Conservation (phyloP, 2,329 filamentous ascomycete genomes). For the Aspergillus arachidicola region DNA sequence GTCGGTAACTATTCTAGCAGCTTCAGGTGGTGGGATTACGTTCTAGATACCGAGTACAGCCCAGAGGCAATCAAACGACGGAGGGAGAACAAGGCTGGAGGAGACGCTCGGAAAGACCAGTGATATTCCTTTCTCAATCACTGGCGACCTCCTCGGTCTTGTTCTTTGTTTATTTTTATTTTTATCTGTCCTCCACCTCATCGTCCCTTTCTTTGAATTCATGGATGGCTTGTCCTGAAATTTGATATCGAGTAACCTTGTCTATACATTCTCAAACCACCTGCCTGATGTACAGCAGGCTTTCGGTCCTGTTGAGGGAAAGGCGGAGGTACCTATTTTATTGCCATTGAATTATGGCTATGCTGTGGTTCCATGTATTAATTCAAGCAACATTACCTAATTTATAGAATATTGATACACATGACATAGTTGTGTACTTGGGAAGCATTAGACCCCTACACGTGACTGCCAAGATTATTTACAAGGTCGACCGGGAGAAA, state of each 20-base stretch:
- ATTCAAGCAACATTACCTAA: background rate
- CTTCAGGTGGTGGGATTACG: constrained; percentile 99
- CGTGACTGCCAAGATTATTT: too few relatives aligned
- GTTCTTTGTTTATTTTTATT: background rate
- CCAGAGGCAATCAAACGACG: constrained; percentile 83
- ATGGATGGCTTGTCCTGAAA: background rate
- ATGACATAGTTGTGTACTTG: too few relatives aligned
- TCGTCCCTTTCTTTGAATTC: background rate
- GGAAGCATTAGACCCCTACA: too few relatives aligned
- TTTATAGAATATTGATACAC: background rate
- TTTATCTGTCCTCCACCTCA: background rate
- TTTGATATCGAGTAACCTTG: background rate
- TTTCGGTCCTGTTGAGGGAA: background rate
- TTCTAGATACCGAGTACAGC: constrained; percentile 89
- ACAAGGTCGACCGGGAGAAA: too few relatives aligned
- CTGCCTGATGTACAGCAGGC: background rate
- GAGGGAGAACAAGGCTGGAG: constrained; percentile 58
- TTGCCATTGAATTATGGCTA: background rate
- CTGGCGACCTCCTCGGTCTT: background rate
- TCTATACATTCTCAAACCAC: background rate
- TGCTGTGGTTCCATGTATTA: background rate
- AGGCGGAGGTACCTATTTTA: background rate
- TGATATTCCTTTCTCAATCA: constrained; percentile 9
- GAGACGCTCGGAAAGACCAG: constrained; percentile 30
- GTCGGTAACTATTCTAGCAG: constrained; percentile 97